Conservation (phyloP, 805 yeast genomes). For the Kodamaea fukazawae region DNA sequence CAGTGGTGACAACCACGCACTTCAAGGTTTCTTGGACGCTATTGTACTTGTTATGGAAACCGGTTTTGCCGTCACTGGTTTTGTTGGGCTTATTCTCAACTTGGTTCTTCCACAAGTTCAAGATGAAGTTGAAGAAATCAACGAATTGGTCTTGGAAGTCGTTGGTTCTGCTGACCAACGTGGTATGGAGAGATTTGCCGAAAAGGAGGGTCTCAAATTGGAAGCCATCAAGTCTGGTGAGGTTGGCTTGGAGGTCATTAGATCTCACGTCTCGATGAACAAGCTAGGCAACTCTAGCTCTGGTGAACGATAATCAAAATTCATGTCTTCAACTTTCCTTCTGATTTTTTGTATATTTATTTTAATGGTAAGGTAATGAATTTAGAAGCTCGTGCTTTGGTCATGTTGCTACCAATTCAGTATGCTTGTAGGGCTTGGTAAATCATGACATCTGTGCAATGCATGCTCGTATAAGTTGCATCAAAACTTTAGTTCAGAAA, state of each 20-base stretch:
- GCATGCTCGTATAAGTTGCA: too few species aligned
- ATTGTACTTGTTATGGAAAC: conserved; percentile 69
- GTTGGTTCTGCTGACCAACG: conserved; percentile 41
- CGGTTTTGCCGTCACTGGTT: conserved; percentile 68
- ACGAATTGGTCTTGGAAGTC: conserved; percentile 43
- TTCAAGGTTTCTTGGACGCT: conserved; percentile 65
- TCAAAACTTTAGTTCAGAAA: too few species aligned
- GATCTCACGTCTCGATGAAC: conserved; percentile 6
- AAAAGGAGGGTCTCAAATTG: conserved; percentile 31
- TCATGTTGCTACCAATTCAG: too few species aligned
- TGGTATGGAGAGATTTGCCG: conserved; percentile 31
- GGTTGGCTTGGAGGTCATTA: background rate
- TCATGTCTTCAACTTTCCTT: background rate
- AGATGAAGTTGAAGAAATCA: conserved; percentile 47
- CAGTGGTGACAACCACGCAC: conserved; percentile 53
- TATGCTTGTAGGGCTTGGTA: too few species aligned
- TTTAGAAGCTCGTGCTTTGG: too few species aligned
- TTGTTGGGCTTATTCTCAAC: conserved; percentile 60
- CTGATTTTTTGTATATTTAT: background rate
- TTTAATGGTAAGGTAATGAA: too few species aligned
- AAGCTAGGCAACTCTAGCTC: conserved; percentile 5
- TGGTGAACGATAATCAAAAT: background rate
- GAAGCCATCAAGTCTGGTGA: conserved; percentile 16
- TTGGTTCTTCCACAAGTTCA: conserved; percentile 58
- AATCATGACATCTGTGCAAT: too few species aligned